Percentiles rank a stretch among this genome's conserved stretches.
phyloP scores from a whole-genome alignment of 495 filamentous ascomycete species.

The Aspergillus homomorphus region DNA sequence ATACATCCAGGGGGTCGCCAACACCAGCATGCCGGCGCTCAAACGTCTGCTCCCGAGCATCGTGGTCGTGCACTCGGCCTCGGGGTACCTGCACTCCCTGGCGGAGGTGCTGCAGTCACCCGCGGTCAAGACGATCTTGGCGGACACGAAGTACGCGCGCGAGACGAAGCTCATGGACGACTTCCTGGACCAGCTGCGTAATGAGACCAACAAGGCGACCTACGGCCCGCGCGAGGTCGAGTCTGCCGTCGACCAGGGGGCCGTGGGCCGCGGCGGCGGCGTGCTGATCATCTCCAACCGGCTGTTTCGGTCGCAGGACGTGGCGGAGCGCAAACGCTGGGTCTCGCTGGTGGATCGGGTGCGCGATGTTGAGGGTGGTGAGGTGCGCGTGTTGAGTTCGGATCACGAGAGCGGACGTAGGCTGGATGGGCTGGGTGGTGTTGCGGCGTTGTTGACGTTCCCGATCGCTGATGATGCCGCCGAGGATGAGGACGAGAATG shows the following conservation, averaged over 20 bases:
- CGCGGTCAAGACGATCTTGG: constrained; percentile 69
- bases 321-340: constrained; percentile 76
- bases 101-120: constrained; percentile 80
- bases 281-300: constrained; percentile 80
- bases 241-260: constrained; percentile 81
- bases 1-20: constrained; percentile 70
- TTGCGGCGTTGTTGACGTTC: constrained; percentile 89
- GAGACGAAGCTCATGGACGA: constrained; percentile 85
- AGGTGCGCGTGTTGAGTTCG: constrained; percentile 81
- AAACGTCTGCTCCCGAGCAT: constrained; percentile 65
- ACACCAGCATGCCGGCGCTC: constrained; percentile 49
- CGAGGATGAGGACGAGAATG: constrained; percentile 34
- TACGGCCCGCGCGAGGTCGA: constrained; percentile 87
- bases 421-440: constrained; percentile 78
- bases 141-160: constrained; percentile 79
- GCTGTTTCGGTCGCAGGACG: constrained; percentile 79
- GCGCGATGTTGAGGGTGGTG: constrained; percentile 77
- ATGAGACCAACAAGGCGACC: constrained; percentile 87
- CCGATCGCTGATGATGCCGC: constrained; percentile 66
- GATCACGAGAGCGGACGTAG: constrained; percentile 92
- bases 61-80: constrained; percentile 78
- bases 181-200: constrained; percentile 73
- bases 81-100: constrained; percentile 79
- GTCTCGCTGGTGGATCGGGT: constrained; percentile 88
- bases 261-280: constrained; percentile 81